These are phyloP conservation scores for Boehmeria nivea DNA, from an alignment of 306 rosid species.

Conservation along the genomic window DNA sequence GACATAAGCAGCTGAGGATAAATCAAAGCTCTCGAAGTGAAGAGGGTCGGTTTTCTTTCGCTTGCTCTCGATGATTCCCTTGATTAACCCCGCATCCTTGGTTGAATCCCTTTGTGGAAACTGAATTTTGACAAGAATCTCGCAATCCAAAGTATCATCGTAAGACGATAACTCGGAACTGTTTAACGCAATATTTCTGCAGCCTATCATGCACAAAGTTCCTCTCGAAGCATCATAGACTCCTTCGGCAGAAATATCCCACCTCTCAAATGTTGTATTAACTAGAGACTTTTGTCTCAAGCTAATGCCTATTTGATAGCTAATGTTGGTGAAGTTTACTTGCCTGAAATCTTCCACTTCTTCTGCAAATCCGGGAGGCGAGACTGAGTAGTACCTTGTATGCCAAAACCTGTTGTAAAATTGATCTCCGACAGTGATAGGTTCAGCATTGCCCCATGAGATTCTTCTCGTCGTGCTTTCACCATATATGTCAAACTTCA, in stretches of 20 bases:
- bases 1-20: constrained; percentile 26
- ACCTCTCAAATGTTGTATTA: not conserved
- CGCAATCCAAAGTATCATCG: constrained; percentile 44
- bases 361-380: no score
- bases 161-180: no score
- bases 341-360: not conserved
- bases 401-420: constrained; percentile 9
- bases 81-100: constrained; percentile 6
- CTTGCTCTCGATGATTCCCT: constrained; percentile 49
- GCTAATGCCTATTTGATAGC: constrained; percentile 10
- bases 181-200: constrained; percentile 25
- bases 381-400: no score
- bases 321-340: not conserved
- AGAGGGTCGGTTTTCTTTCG: constrained; percentile 38
- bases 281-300: no score
- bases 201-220: constrained; percentile 68
- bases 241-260: constrained; percentile 44
- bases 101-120: constrained; percentile 27
- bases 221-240: constrained; percentile 47
- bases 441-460: constrained; percentile 34
- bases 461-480: not conserved
- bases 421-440: constrained; percentile 30
- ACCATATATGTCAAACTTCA: constrained; percentile 14
- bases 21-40: constrained; percentile 33
- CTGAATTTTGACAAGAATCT: constrained; percentile 43